Evolutionary conservation across 352 stramenopile genomes (phyloP).

Genomic region (Thalassiosira sp.): DNA sequence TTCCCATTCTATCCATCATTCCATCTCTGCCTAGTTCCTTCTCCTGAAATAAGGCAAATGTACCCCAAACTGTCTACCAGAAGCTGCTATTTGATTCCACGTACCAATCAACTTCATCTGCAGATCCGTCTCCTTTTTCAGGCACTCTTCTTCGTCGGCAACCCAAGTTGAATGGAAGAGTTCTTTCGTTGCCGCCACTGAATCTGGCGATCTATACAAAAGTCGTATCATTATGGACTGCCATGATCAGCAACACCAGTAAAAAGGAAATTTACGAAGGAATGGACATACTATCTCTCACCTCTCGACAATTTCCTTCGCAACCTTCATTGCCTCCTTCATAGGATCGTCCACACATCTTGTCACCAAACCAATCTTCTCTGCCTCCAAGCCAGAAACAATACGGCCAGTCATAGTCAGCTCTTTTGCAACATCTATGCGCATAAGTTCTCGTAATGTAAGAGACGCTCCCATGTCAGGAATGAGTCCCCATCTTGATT

Average conservation of each 20-base stretch:
- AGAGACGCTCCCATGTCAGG: slow-evolving; percentile 79
- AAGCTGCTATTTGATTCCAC: slow-evolving; percentile 81
- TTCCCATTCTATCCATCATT: too few species aligned
- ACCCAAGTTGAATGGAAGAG: slow-evolving; percentile 77
- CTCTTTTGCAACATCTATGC: slow-evolving; percentile 81
- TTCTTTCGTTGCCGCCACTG: slow-evolving; percentile 73
- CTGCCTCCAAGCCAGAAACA: slow-evolving; percentile 69
- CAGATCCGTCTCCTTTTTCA: slow-evolving; percentile 73
- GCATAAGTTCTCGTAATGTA: slow-evolving; percentile 69
- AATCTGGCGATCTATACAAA: slow-evolving; percentile 76
- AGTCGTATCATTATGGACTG: too few species aligned
- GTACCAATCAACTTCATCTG: slow-evolving; percentile 73
- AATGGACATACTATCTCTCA: slow-evolving; percentile 6
- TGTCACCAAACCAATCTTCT: slow-evolving; percentile 74
- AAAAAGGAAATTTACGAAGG: not conserved
- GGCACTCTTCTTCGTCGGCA: slow-evolving; percentile 55
- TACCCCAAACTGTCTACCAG: slow-evolving; percentile 69
- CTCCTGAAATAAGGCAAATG: slow-evolving; percentile 71
- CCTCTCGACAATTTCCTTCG: slow-evolving; percentile 62
- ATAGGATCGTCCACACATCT: slow-evolving; percentile 73
- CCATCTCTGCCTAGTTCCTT: slow-evolving; percentile 34
- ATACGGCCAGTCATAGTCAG: slow-evolving; percentile 82
- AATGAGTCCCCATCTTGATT: slow-evolving; percentile 83
- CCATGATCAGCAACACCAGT: too few species aligned
- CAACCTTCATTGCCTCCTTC: slow-evolving; percentile 66